Evolutionary conservation across 345 rosid genomes (phyloP).

Genomic region (Eutrema japonicum): DNA sequence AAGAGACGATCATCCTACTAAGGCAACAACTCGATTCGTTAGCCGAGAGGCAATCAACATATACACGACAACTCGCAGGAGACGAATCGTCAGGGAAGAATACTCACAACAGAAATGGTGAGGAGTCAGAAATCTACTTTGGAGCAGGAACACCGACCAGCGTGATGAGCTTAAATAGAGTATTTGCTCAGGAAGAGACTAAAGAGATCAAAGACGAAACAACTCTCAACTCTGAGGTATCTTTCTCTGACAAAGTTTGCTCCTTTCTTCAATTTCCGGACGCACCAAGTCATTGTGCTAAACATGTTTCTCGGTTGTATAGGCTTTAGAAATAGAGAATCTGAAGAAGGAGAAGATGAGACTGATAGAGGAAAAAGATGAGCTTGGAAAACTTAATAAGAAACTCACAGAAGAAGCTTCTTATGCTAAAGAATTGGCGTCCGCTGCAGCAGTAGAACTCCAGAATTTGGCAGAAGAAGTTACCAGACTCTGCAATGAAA

Average conservation of each 20-base stretch:
- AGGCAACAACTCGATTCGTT: slow-evolving; percentile 66
- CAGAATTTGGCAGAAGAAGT: slow-evolving; percentile 95
- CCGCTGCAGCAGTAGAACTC: slow-evolving; percentile 98
- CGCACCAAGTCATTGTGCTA: slow-evolving; percentile 14
- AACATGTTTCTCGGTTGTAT: background rate
- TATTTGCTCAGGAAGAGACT: slow-evolving; percentile 66
- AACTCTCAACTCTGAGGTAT: slow-evolving; percentile 42
- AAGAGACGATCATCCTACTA: slow-evolving; percentile 66
- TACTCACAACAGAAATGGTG: slow-evolving; percentile 59
- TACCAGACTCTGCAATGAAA: slow-evolving; percentile 81
- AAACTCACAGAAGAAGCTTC: slow-evolving; percentile 92
- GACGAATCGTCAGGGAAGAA: slow-evolving; percentile 52
- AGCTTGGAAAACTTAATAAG: slow-evolving; percentile 75
- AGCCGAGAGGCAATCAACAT: slow-evolving; percentile 48
- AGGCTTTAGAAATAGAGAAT: slow-evolving; percentile 86
- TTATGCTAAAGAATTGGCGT: slow-evolving; percentile 94
- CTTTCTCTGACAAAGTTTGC: slow-evolving; percentile 8
- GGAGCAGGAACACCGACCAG: slow-evolving; percentile 65
- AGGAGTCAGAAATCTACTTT: slow-evolving; percentile 67
- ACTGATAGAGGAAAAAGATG: slow-evolving; percentile 86
- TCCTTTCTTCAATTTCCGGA: slow-evolving; percentile 5
- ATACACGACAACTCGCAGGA: slow-evolving; percentile 43
- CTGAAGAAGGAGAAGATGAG: slow-evolving; percentile 79
- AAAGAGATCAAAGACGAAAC: slow-evolving; percentile 51
- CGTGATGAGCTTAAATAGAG: slow-evolving; percentile 55